These are phyloP conservation scores for Boletus bicolor DNA, from an alignment of 768 basidiomycete species.

Conservation along the genomic window DNA sequence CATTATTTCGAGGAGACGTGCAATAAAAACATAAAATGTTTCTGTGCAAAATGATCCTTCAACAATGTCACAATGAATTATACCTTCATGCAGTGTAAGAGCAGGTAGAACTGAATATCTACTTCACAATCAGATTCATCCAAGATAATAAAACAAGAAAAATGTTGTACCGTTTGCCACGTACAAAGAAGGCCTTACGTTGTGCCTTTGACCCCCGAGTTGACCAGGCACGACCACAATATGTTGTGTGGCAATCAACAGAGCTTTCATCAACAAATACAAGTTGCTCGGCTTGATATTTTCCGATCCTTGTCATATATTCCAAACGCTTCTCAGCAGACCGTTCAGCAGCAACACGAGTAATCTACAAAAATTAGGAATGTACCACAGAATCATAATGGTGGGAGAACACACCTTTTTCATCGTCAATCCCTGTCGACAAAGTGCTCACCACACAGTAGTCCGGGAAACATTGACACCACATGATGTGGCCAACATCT, in stretches of 20 bases:
- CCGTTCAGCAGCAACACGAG: neutral
- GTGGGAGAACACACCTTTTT: too few species aligned
- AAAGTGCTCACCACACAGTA: too few species aligned
- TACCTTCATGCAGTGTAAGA: constrained; percentile 19
- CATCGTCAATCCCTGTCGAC: neutral
- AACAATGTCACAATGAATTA: constrained; percentile 17
- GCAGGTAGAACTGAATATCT: constrained; percentile 32
- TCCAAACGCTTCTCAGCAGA: neutral
- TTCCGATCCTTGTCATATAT: neutral
- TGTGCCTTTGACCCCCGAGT: too few species aligned
- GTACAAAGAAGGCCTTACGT: neutral
- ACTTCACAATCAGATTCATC: too few species aligned
- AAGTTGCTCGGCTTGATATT: too few species aligned
- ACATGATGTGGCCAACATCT: too few species aligned
- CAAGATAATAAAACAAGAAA: neutral
- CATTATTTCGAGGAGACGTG: constrained; percentile 16
- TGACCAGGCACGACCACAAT: too few species aligned
- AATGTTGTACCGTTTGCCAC: neutral
- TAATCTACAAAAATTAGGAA: neutral
- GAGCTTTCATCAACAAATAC: too few species aligned
- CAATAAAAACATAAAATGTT: constrained; percentile 15
- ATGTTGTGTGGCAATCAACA: too few species aligned
- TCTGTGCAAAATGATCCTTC: too few species aligned
- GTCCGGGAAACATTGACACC: too few species aligned
- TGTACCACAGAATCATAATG: too few species aligned